Base-by-base conservation (phyloP, 2,329 filamentous ascomycete species). In the Sclerotinia glacialis region DNA sequence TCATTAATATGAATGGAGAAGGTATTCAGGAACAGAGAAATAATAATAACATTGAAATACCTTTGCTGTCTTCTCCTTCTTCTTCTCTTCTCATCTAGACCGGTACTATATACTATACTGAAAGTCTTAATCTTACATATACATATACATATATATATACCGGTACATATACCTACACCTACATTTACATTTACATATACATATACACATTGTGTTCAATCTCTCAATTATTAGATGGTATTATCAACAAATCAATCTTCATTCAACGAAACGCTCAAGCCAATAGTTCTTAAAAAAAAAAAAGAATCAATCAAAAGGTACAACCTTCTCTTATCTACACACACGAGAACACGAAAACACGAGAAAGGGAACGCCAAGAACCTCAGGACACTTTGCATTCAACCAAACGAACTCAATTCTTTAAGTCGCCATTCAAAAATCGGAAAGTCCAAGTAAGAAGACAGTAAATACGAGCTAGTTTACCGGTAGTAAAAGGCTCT, bases 341-440 rank as follows among this genome's bases (percentile, higher is more conserved):
- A 47, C 42, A 56, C 56, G 26, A 47, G 37, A 52, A 46, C 56
- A 46, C 28, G 53, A 37, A 28, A 31, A 21, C 18, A 40, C 37
- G 37, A 40, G 12, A 40, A 40, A 40, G 37, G 37, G n/a, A 54
- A 44, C 61, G 61, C 61, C 61, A 64, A 64, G 61, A 44, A 31
- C 34, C 61, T 64, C 61, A 64, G 61, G 61, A 64, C 61, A 64
- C 49, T 55, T 64, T 64, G 49, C 61, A 64, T 53, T 34, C 26
- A 31, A 42, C 37, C 49, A 44, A 40, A 53, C 61, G 46, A 37
- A 60, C 42, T 54, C 37, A 23, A 44, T 55, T 54, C 18, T 44
- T 44, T 23, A n/a, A 34, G 23, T 53, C 56, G 40, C 56, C 11
- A 59, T 21, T 59, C 7, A 8, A 34, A 34, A 23, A 18, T 59